Evolutionary conservation across 768 basidiomycete genomes (phyloP).

Genomic region (Dictyophora rubrovolvata): DNA sequence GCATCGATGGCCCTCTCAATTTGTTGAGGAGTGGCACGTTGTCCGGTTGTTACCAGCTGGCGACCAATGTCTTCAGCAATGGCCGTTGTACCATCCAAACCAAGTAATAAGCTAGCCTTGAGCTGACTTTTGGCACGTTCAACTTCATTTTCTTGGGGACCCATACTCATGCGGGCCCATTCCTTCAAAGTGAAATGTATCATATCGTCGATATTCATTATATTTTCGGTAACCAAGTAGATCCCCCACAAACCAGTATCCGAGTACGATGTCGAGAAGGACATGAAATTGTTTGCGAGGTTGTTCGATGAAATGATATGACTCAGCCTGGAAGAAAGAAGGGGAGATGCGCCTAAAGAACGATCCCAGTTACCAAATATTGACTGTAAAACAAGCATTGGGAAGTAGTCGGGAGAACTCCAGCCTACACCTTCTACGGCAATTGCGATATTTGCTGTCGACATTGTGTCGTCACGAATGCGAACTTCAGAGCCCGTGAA

Average conservation of each 20-base stretch:
- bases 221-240: conserved; percentile 92
- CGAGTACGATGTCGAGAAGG: conserved; percentile 96
- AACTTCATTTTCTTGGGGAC: conserved; percentile 76
- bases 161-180: conserved; percentile 91
- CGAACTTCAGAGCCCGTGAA: conserved; percentile 96
- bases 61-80: conserved; percentile 98
- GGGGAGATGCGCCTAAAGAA: conserved; percentile 79
- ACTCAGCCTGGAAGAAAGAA: conserved; percentile 84
- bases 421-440: conserved; percentile 97
- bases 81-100: conserved; percentile 92
- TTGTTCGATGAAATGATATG: conserved; percentile 87
- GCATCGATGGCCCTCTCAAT: conserved; percentile 89
- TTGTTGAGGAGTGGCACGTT: conserved; percentile 82
- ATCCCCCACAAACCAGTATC: conserved; percentile 99
- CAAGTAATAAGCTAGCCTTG: conserved; percentile 85
- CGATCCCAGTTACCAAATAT: conserved; percentile 99
- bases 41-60: conserved; percentile 90
- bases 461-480: conserved; percentile 82
- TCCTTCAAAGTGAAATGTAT: conserved; percentile 89
- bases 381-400: conserved; percentile 96
- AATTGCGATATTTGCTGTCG: conserved; percentile 88
- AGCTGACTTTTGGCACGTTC: conserved; percentile 98
- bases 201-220: conserved; percentile 87
- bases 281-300: conserved; percentile 99
- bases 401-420: conserved; percentile 98